These are phyloP conservation scores for Trichoderma reesei DNA, from an alignment of 495 filamentous ascomycete species.

Conservation along the genomic window DNA sequence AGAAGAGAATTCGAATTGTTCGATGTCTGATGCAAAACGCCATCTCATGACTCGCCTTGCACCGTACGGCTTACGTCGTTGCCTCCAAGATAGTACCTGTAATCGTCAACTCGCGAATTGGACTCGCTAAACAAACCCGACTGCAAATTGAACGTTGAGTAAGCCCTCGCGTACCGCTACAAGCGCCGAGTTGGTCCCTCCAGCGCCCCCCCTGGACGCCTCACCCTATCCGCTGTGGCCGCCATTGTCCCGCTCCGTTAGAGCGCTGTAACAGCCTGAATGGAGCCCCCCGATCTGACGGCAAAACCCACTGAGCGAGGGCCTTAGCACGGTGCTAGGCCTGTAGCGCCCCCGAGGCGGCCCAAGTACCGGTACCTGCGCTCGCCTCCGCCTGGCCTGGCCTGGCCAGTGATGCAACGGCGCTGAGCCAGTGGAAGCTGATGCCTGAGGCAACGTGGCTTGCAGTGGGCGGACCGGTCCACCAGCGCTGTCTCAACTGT, in stretches of 20 bases:
- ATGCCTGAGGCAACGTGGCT: slow-evolving; percentile 7
- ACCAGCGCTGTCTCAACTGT: background rate
- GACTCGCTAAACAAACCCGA: too few relatives aligned
- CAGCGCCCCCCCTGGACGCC: slow-evolving; percentile 4
- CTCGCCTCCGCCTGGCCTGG: background rate
- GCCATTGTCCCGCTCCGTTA: background rate
- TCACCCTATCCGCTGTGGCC: slow-evolving; percentile 1
- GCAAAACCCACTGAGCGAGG: background rate
- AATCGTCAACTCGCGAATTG: too few relatives aligned
- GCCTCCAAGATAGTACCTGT: too few relatives aligned
- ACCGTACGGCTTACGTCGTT: too few relatives aligned
- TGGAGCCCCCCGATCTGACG: background rate
- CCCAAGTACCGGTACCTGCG: background rate
- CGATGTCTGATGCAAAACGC: background rate
- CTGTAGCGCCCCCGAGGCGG: background rate
- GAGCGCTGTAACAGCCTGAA: background rate
- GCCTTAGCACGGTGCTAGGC: too few relatives aligned
- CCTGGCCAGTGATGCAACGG: background rate
- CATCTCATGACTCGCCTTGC: background rate
- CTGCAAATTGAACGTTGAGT: too few relatives aligned
- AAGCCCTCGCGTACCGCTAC: too few relatives aligned
- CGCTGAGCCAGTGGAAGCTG: background rate
- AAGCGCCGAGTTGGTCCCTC: background rate
- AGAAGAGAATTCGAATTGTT: background rate
- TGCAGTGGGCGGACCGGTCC: slow-evolving; percentile 2